Evolutionary conservation across 2,329 filamentous ascomycete genomes (phyloP), one percentile per base, ranked within the genome.

Genomic region (Microascus cirrosus): DNA sequence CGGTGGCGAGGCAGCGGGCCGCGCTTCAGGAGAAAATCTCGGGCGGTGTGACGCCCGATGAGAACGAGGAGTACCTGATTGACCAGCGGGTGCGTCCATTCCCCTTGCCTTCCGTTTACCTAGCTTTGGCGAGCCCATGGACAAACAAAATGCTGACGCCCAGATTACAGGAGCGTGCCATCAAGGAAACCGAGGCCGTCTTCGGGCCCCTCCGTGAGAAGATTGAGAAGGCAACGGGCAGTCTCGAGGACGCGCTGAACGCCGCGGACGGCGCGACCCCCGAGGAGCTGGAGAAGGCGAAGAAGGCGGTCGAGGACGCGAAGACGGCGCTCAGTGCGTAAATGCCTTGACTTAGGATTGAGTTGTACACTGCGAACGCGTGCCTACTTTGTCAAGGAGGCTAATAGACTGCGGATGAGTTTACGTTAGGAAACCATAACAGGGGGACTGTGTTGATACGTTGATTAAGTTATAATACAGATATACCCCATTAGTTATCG

Each of bases 111-210:
- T 34, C 8, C 42, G 8, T 48, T 61, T 32, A 11, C 55, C 36
- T 32, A 8, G 28, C 4, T 52, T 55, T 45, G 28, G 15, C 42
- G 2, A 12, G 15, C 13, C 15, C 13, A 3, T 34, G 18, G 51
- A 18, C 12, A 15, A 53, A 34, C 12, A 3, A n/a, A 15, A n/a
- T 32, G 24, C 51, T 34, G 25, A 34, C 32, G 10, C 12, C 15
- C 51, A n/a, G 12, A 15, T 13, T 45, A 60, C 65, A 96, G 91
- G 81, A 82, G 74, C 81, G 83, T 75, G 92, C 89, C 24, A 76
- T 91, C n/a, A 84, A 91, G 63, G 89, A 99, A 74, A 97, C 94
- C 10, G 87, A 87, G 69, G 87, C 85, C 58, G 83, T 97, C 32
- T 87, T 97, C 65, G 86, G 79, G 2, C 83, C 83, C 1, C 73